Evolutionary conservation across 1,139 yeast genomes (phyloP).

Genomic region (Saccharomyces hybrid): DNA sequence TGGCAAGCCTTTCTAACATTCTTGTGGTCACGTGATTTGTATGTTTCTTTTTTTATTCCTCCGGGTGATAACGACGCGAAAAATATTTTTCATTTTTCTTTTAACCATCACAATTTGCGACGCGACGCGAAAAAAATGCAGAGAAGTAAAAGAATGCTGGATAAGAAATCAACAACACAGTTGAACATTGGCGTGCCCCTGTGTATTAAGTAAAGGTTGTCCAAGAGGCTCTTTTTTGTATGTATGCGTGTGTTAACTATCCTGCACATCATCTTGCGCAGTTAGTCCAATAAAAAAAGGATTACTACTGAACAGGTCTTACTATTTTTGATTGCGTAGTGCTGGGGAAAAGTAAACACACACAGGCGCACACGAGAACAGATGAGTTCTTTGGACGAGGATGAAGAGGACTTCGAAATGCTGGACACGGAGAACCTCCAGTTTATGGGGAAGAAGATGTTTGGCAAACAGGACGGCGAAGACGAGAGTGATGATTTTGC

Average conservation of each 20-base stretch:
- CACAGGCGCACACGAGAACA: neutral
- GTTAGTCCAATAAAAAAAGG: neutral
- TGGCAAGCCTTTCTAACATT: neutral
- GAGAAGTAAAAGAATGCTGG: neutral
- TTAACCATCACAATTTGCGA: neutral
- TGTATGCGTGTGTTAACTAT: neutral
- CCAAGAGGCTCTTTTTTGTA: neutral
- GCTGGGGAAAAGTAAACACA: constrained; percentile 1
- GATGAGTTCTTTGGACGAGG: neutral
- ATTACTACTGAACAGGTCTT: neutral
- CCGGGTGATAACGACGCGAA: neutral
- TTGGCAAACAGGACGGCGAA: neutral
- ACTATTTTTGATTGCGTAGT: neutral
- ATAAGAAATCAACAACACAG: neutral
- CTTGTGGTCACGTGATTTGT: neutral
- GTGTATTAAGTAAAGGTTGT: neutral
- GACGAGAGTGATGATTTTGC: neutral
- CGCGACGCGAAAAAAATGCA: neutral
- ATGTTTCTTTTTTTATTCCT: neutral
- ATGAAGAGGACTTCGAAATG: neutral
- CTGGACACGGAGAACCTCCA: neutral
- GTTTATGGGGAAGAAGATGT: neutral
- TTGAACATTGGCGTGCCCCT: neutral
- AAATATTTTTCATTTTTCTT: neutral
- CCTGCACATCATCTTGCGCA: neutral